Percentiles rank a stretch among this genome's conserved stretches.
Evolutionary conservation across 257 asterid species (phyloP).

Genomic region (Solanum rostratum): DNA sequence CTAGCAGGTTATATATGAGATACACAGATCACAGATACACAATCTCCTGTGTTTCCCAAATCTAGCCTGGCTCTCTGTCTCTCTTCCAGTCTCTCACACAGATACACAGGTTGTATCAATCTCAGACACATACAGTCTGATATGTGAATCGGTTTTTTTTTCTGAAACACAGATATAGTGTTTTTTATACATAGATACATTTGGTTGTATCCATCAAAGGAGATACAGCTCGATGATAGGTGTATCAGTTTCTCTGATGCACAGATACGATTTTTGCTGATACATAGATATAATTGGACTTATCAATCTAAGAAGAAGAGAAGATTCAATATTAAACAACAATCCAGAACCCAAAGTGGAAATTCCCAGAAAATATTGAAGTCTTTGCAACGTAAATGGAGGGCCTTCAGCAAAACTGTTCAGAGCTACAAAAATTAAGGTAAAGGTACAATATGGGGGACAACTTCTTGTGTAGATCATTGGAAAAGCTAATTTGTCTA

Average conservation of each 20-base stretch:
- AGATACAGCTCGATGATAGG: background rate
- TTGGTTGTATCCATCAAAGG: background rate
- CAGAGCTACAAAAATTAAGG: too few relatives aligned
- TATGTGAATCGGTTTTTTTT: too few relatives aligned
- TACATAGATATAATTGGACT: too few relatives aligned
- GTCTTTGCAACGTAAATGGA: too few relatives aligned
- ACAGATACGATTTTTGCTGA: too few relatives aligned
- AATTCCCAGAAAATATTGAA: too few relatives aligned
- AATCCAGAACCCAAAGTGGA: background rate
- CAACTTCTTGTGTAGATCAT: background rate
- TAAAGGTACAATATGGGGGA: background rate
- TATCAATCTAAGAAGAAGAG: background rate
- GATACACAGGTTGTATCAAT: too few relatives aligned
- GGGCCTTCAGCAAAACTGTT: too few relatives aligned
- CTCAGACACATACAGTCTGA: too few relatives aligned
- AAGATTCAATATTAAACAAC: background rate
- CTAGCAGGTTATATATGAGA: too few relatives aligned
- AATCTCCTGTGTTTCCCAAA: background rate
- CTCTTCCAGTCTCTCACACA: background rate
- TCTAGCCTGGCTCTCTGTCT: background rate
- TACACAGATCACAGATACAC: background rate
- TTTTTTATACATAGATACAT: background rate
- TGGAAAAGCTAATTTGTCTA: background rate
- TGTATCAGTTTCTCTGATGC: background rate
- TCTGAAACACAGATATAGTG: background rate